phyloP scores from a whole-genome alignment of 768 basidiomycete species.

The Rubroboletus pulcherrimus region DNA sequence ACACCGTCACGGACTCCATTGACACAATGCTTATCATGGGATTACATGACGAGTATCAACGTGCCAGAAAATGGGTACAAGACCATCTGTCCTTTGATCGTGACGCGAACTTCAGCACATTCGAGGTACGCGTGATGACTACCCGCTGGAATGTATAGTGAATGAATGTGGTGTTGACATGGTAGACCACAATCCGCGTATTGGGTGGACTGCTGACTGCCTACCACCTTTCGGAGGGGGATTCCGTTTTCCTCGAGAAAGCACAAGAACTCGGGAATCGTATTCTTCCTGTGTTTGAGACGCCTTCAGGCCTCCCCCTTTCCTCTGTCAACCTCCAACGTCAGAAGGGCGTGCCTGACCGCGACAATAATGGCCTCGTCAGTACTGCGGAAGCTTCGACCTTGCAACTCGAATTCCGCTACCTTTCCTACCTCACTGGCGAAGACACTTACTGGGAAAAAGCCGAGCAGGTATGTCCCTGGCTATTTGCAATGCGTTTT shows the following conservation, averaged over 20 bases:
- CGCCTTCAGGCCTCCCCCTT: conserved; percentile 77
- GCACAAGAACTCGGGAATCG: conserved; percentile 83
- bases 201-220: conserved; percentile 88
- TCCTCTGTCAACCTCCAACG: conserved; percentile 71
- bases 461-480: conserved; percentile 56
- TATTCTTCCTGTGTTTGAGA: conserved; percentile 80
- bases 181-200: conserved; percentile 86
- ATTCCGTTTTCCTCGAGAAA: conserved; percentile 67
- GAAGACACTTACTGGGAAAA: conserved; percentile 79
- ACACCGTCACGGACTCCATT: conserved; percentile 83
- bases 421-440: conserved; percentile 75
- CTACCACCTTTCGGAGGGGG: conserved; percentile 68
- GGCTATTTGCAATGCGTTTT: not conserved
- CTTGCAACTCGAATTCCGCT: conserved; percentile 86
- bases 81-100: conserved; percentile 68
- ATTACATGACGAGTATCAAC: conserved; percentile 69
- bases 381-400: conserved; percentile 87
- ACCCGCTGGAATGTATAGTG: not conserved
- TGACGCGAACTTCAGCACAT: conserved; percentile 79
- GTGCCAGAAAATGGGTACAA: conserved; percentile 76
- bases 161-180: conserved; percentile 3
- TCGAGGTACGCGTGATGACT: conserved; percentile 60
- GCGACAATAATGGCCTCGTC: conserved; percentile 56
- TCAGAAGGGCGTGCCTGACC: conserved; percentile 55
- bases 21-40: conserved; percentile 89